A percentile compares a stretch with the other conserved stretches of the same genome.
Conservation (phyloP, 306 rosid genomes). For the Fragaria ananassa region DNA sequence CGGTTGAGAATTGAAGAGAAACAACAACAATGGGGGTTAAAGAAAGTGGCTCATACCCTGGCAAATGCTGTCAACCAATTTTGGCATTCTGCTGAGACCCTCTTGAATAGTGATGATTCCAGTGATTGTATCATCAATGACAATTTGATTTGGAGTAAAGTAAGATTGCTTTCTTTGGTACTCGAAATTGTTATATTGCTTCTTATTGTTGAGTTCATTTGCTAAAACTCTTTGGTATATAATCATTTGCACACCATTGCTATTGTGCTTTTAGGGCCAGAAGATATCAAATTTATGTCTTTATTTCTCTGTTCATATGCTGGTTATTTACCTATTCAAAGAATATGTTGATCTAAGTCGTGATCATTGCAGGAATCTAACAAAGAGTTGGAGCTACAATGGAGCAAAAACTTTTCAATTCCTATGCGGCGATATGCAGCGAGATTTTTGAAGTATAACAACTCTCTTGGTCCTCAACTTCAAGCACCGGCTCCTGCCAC, state of each 20-base stretch:
- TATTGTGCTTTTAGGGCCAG: slow-evolving; percentile 14
- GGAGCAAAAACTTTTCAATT: slow-evolving; percentile 33
- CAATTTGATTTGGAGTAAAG: slow-evolving; percentile 16
- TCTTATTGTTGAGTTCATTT: slow-evolving; percentile 17
- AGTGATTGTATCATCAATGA: slow-evolving; percentile 23
- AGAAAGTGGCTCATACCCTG: slow-evolving; percentile 66
- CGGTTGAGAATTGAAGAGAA: slow-evolving; percentile 61
- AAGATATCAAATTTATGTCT: slow-evolving; percentile 9
- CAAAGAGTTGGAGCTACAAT: slow-evolving; percentile 44
- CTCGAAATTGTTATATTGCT: slow-evolving; percentile 11
- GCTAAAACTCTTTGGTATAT: slow-evolving; percentile 16
- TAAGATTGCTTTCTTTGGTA: slow-evolving; percentile 17
- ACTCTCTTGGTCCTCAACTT: slow-evolving; percentile 42
- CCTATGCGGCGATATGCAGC: slow-evolving; percentile 66
- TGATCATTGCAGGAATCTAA: slow-evolving; percentile 57
- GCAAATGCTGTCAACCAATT: slow-evolving; percentile 91
- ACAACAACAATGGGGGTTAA: slow-evolving; percentile 44
- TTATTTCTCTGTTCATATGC: slow-evolving; percentile 13
- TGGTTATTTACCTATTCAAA: background rate
- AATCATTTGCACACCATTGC: background rate
- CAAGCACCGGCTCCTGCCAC: slow-evolving; percentile 77
- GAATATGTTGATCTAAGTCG: slow-evolving; percentile 21
- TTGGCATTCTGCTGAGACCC: slow-evolving; percentile 85
- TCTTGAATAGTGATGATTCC: slow-evolving; percentile 34
- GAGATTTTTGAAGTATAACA: slow-evolving; percentile 66